Conservation (phyloP, 2,329 filamentous ascomycete species). For the Colletotrichum trifolii region DNA sequence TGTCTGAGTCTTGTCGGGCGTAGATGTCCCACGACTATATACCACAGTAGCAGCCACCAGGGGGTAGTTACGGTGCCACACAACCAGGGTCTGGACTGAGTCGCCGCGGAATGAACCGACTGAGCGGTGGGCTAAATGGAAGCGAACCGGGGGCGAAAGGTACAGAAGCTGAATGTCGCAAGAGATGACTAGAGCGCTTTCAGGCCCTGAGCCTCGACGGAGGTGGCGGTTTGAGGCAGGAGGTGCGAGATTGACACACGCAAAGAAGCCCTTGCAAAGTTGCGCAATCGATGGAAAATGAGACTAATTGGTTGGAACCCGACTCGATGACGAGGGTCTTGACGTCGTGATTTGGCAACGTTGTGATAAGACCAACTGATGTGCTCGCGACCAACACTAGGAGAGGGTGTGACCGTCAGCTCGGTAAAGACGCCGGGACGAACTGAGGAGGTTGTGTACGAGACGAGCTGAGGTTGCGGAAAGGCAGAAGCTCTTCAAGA, state of each 20-base stretch:
- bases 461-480: conserved; percentile 10
- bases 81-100: conserved; percentile 2
- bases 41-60: conserved; percentile 1
- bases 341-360: conserved; percentile 22
- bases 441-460: background rate
- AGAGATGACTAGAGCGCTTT: conserved; percentile 27
- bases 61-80: conserved; percentile 20
- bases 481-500: conserved; percentile 26
- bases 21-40: conserved; percentile 28
- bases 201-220: conserved; percentile 22
- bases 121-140: conserved; percentile 11
- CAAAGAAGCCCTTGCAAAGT: conserved; percentile 29
- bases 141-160: conserved; percentile 8
- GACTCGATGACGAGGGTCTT: conserved; percentile 16
- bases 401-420: conserved; percentile 1
- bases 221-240: conserved; percentile 28
- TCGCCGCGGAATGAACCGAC: conserved; percentile 16
- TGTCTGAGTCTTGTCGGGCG: background rate
- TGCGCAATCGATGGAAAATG: conserved; percentile 30
- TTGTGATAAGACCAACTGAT: conserved; percentile 13
- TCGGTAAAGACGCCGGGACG: conserved; percentile 8
- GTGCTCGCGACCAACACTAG: conserved; percentile 17
- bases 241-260: conserved; percentile 26
- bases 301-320: conserved; percentile 21
- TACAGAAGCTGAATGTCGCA: conserved; percentile 24